A percentile compares a stretch with the other conserved stretches of the same genome.
phyloP scores from a whole-genome alignment of 78 protist species.

The Dictyostelium purpureum region DNA sequence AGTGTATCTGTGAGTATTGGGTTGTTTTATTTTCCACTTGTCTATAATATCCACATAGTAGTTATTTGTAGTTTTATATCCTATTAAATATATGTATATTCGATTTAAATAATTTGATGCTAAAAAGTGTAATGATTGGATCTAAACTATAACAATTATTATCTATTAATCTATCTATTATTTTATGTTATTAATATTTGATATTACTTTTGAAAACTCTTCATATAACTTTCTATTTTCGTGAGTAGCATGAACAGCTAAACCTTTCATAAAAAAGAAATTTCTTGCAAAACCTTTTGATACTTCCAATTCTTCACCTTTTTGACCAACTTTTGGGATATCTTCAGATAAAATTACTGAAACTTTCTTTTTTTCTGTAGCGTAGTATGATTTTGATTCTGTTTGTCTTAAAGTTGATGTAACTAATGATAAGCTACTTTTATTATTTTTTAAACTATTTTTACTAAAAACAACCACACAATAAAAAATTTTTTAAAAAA shows the following conservation, averaged over 20 bases:
- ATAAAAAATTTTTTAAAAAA: background rate
- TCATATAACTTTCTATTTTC: conserved; percentile 66
- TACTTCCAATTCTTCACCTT: conserved; percentile 49
- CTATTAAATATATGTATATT: no score
- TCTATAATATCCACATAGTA: no score
- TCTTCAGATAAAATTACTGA: conserved; percentile 39
- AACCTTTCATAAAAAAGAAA: conserved; percentile 60
- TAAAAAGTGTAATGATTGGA: no score
- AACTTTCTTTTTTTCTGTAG: background rate
- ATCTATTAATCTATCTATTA: background rate
- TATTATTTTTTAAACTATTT: background rate
- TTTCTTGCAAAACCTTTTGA: conserved; percentile 74
- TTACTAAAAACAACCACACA: background rate
- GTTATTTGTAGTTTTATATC: no score
- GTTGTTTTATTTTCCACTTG: no score
- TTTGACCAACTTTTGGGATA: conserved; percentile 43
- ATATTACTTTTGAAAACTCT: conserved; percentile 44
- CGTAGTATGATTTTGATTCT: background rate
- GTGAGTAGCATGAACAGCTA: conserved; percentile 60
- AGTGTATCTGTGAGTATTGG: background rate
- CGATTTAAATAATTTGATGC: no score
- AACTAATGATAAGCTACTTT: background rate
- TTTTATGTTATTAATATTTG: background rate
- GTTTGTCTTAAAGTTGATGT: background rate
- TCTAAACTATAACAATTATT: background rate